These are phyloP conservation scores for Colletotrichum incanum DNA, from an alignment of 2,329 filamentous ascomycete species.

Conservation along the genomic window DNA sequence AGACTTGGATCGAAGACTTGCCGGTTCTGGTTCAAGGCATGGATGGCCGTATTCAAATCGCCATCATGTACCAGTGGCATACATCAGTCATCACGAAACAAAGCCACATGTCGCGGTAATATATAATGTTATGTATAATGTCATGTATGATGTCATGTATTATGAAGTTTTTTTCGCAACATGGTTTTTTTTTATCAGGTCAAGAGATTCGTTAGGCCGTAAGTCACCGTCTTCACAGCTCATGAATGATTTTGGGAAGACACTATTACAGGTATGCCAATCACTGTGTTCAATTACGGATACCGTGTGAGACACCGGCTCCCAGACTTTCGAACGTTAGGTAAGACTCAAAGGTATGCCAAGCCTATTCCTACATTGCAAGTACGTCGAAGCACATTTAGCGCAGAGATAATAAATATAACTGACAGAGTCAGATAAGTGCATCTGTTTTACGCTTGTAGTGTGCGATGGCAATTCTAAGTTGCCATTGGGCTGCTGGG, in stretches of 20 bases:
- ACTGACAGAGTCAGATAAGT: not conserved
- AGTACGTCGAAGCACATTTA: not conserved
- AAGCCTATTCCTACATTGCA: not conserved
- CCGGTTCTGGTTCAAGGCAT: not conserved
- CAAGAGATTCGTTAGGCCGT: not conserved
- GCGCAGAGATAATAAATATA: not conserved
- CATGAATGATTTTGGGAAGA: not conserved
- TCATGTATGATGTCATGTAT: rapidly evolving
- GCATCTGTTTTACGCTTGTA: not conserved
- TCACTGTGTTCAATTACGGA: not conserved
- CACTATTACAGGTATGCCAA: not conserved
- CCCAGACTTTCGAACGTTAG: no score
- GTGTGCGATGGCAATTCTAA: not conserved
- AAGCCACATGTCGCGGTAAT: not conserved
- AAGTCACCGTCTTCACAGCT: not conserved
- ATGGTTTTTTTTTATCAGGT: not conserved
- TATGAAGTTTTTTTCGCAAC: not conserved
- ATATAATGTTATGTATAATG: not conserved
- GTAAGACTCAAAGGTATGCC: no score
- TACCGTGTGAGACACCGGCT: not conserved
- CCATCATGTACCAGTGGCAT: no score
- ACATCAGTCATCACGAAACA: no score
- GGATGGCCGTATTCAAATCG: no score
- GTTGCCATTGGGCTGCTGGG: not conserved
- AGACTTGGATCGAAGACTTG: not conserved